phyloP scores from a whole-genome alignment of 2,329 filamentous ascomycete genomes.

The Chalara sp. region DNA sequence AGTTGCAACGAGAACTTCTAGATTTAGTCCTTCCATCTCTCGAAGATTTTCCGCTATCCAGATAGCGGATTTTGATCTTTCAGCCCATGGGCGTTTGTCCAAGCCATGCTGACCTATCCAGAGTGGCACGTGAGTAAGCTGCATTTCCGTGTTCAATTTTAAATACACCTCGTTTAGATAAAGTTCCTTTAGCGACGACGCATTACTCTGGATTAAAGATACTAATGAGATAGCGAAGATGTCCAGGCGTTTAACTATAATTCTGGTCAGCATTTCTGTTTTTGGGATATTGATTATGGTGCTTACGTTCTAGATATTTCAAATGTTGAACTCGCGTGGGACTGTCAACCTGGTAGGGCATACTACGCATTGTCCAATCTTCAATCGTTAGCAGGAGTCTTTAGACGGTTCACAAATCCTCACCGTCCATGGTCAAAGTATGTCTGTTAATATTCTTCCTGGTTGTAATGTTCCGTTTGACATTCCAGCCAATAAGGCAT shows the following conservation, averaged over 20 bases:
- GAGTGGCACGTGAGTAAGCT: slow-evolving; percentile 13
- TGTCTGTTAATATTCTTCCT: slow-evolving; percentile 12
- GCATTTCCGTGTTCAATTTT: slow-evolving; percentile 18
- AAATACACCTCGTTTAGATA: slow-evolving; percentile 27
- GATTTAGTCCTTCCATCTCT: slow-evolving; percentile 17
- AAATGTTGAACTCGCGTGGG: slow-evolving; percentile 12
- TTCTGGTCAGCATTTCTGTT: background rate
- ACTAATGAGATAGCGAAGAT: slow-evolving; percentile 20
- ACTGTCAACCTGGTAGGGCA: slow-evolving; percentile 18
- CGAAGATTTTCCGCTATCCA: slow-evolving; percentile 25
- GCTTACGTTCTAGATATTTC: slow-evolving; percentile 19
- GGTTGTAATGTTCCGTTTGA: slow-evolving; percentile 16
- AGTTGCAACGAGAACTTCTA: slow-evolving; percentile 23
- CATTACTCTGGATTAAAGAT: slow-evolving; percentile 19
- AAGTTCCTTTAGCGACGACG: slow-evolving; percentile 23
- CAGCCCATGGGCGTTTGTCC: slow-evolving; percentile 8
- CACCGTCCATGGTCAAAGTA: slow-evolving; percentile 5
- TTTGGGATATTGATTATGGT: background rate
- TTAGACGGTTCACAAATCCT: background rate
- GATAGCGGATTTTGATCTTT: too few species aligned
- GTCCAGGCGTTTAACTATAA: slow-evolving; percentile 23
- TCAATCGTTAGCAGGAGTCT: background rate
- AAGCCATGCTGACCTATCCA: slow-evolving; percentile 24
- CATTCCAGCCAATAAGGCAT: slow-evolving; percentile 38
- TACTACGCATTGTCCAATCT: slow-evolving; percentile 22